Conservation (phyloP, 768 basidiomycete genomes). For the Trametes sanguinea region DNA sequence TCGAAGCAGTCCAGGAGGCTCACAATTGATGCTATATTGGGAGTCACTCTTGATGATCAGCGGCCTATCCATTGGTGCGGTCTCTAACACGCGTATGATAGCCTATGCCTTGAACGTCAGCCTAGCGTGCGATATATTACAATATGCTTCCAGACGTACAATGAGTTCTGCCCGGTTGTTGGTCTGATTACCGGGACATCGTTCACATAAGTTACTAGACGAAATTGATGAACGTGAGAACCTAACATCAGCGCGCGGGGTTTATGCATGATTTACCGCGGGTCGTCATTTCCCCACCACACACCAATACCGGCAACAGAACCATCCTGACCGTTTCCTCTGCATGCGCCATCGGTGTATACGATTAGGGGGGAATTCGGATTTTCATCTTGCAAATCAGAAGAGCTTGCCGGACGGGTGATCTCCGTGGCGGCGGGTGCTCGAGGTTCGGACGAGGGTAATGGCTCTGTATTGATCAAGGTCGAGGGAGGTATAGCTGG, state of each 20-base stretch:
- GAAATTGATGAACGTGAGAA: background rate
- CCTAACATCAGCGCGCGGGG: background rate
- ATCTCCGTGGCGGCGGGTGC: background rate
- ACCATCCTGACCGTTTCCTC: slow-evolving; percentile 69
- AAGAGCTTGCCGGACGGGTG: background rate
- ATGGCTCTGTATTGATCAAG: too few relatives aligned
- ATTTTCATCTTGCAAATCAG: too few relatives aligned
- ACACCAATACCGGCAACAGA: slow-evolving; percentile 83
- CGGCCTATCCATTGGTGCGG: slow-evolving; percentile 53
- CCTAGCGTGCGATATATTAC: background rate
- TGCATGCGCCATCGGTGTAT: slow-evolving; percentile 86
- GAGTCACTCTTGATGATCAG: slow-evolving; percentile 86
- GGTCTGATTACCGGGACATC: slow-evolving; percentile 80
- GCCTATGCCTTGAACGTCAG: slow-evolving; percentile 53
- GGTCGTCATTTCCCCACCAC: slow-evolving; percentile 77
- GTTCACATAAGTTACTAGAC: slow-evolving; percentile 76
- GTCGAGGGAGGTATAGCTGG: background rate
- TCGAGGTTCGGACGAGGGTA: too few relatives aligned
- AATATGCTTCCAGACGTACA: slow-evolving; percentile 44
- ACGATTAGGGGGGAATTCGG: slow-evolving; percentile 45
- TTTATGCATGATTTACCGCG: slow-evolving; percentile 44
- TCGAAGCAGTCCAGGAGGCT: slow-evolving; percentile 11
- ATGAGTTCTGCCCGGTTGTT: slow-evolving; percentile 89
- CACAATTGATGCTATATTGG: slow-evolving; percentile 78
- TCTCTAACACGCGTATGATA: slow-evolving; percentile 81